Evolutionary conservation across 2,329 filamentous ascomycete genomes (phyloP).

Genomic region (Myriosclerotinia duriaeana): DNA sequence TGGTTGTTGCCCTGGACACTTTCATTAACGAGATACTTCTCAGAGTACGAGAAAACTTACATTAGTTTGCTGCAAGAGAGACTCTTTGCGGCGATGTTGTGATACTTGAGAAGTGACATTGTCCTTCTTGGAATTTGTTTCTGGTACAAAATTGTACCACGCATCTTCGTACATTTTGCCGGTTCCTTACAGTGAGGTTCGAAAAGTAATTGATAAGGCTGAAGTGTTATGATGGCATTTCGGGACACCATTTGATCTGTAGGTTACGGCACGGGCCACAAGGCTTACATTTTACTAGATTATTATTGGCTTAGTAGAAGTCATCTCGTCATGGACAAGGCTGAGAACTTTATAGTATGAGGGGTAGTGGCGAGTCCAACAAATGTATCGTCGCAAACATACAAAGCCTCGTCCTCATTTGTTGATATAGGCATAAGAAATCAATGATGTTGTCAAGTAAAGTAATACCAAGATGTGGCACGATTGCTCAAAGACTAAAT

Average conservation of each 20-base stretch:
- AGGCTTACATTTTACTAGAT: slow-evolving; percentile 2
- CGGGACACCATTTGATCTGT: background rate
- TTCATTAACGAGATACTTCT: slow-evolving; percentile 38
- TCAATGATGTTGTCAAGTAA: slow-evolving; percentile 33
- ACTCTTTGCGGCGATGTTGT: slow-evolving; percentile 65
- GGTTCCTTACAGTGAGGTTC: slow-evolving; percentile 13
- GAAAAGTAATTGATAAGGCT: slow-evolving; percentile 8
- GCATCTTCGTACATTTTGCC: slow-evolving; percentile 74
- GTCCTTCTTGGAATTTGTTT: slow-evolving; percentile 54
- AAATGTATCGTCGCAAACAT: slow-evolving; percentile 3
- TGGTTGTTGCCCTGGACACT: slow-evolving; percentile 52
- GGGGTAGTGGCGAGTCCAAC: slow-evolving; percentile 14
- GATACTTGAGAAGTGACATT: slow-evolving; percentile 44
- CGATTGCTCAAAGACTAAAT: slow-evolving; percentile 28
- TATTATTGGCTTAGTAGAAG: background rate
- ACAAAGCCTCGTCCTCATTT: slow-evolving; percentile 3
- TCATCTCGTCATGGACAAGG: slow-evolving; percentile 25
- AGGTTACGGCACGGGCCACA: slow-evolving; percentile 20
- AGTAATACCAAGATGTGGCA: slow-evolving; percentile 22
- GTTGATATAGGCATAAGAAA: background rate
- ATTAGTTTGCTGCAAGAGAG: slow-evolving; percentile 66
- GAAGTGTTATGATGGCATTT: slow-evolving; percentile 14
- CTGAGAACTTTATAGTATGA: slow-evolving; percentile 18
- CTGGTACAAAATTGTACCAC: slow-evolving; percentile 77
- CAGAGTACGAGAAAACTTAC: slow-evolving; percentile 45